These are phyloP conservation scores for Tetrahymena borealis DNA, from an alignment of 73 alveolate species.

Conservation along the genomic window DNA sequence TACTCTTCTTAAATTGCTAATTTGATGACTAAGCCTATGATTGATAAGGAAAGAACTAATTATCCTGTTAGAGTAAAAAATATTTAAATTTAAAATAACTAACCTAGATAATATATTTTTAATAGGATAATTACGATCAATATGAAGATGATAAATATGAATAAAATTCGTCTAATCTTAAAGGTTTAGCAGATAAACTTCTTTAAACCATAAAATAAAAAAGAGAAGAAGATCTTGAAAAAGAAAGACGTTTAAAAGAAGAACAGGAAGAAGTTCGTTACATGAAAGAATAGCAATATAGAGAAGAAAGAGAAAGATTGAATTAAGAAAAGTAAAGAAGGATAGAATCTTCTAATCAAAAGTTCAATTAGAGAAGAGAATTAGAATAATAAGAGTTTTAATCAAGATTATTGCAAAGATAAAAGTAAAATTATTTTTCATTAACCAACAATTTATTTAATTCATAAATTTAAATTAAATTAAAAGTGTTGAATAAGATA, in stretches of 20 bases:
- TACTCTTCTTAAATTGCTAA: neutral
- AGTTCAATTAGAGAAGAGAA: neutral
- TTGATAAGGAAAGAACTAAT: neutral
- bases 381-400: neutral
- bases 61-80: neutral
- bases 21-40: neutral
- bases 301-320: neutral
- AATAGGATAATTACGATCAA: neutral
- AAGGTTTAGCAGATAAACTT: neutral
- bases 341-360: neutral
- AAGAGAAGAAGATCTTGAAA: neutral
- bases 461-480: neutral
- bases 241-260: neutral
- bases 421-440: neutral
- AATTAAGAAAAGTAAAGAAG: neutral
- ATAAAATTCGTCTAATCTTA: neutral
- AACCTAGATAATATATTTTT: neutral
- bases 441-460: neutral
- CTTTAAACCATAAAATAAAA: neutral
- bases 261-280: neutral
- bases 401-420: neutral
- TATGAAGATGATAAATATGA: neutral
- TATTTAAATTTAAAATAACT: neutral
- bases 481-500: neutral
- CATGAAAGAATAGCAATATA: neutral